Evolutionary conservation across 257 asterid species (phyloP).

Genomic region (Scutellaria galericulata): DNA sequence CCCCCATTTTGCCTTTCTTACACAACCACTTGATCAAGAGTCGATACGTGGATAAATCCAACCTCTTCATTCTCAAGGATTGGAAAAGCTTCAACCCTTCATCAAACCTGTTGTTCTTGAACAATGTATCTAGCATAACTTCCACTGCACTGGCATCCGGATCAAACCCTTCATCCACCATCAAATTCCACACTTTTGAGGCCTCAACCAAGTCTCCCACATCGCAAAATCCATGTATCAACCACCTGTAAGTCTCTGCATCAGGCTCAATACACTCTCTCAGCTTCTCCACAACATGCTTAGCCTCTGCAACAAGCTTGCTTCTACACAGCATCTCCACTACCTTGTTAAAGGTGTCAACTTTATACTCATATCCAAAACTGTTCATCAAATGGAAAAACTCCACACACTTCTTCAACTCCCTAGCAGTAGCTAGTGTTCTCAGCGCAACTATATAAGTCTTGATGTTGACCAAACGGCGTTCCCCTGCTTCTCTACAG

Average conservation of each 20-base stretch:
- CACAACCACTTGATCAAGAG: slow-evolving; percentile 84
- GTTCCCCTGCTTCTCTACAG: slow-evolving; percentile 61
- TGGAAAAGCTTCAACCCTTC: slow-evolving; percentile 79
- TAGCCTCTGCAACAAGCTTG: slow-evolving; percentile 80
- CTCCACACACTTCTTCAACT: slow-evolving; percentile 81
- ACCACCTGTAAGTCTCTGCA: slow-evolving; percentile 72
- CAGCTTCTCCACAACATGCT: slow-evolving; percentile 67
- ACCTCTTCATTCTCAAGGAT: slow-evolving; percentile 58
- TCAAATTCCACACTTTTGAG: slow-evolving; percentile 81
- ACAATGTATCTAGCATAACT: slow-evolving; percentile 66
- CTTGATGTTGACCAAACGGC: slow-evolving; percentile 60
- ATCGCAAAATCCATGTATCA: slow-evolving; percentile 80
- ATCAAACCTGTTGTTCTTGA: slow-evolving; percentile 59
- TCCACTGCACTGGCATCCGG: slow-evolving; percentile 48
- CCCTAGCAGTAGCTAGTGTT: slow-evolving; percentile 75
- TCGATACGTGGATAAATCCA: slow-evolving; percentile 57
- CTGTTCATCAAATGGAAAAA: slow-evolving; percentile 79
- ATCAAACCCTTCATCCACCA: slow-evolving; percentile 77
- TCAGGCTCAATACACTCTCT: slow-evolving; percentile 59
- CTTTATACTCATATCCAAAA: slow-evolving; percentile 65
- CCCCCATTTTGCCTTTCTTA: slow-evolving; percentile 71
- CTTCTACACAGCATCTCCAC: slow-evolving; percentile 60
- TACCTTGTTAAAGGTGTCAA: slow-evolving; percentile 60
- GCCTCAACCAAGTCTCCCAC: slow-evolving; percentile 86
- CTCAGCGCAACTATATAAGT: slow-evolving; percentile 67